phyloP scores from a whole-genome alignment of 768 basidiomycete species.

The Leccinum truebloodii region DNA sequence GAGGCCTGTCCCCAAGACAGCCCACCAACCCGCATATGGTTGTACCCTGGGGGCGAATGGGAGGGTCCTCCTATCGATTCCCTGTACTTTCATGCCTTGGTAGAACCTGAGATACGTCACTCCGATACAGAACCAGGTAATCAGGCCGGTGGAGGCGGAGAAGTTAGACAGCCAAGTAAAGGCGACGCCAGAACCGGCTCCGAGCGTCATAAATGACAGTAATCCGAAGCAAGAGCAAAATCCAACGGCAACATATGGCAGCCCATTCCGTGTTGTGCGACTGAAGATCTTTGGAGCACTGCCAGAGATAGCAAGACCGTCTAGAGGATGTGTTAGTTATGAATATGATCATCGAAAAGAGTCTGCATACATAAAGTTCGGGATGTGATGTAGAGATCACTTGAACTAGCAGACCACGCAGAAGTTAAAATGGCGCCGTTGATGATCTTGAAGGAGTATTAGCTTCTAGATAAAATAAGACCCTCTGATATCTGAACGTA shows the following conservation, averaged over 20 bases:
- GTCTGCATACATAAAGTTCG: slow-evolving; percentile 36
- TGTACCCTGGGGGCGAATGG: slow-evolving; percentile 46
- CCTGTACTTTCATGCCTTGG: slow-evolving; percentile 49
- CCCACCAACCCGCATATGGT: slow-evolving; percentile 43
- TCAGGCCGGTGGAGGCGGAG: slow-evolving; percentile 41
- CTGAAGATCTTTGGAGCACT: slow-evolving; percentile 56
- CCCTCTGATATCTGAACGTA: slow-evolving; percentile 14
- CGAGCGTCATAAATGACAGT: slow-evolving; percentile 43
- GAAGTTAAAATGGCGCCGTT: slow-evolving; percentile 45
- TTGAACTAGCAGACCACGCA: slow-evolving; percentile 44
- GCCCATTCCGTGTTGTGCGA: slow-evolving; percentile 38
- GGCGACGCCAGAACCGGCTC: slow-evolving; percentile 39
- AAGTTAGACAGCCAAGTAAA: slow-evolving; percentile 45
- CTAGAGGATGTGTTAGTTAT: slow-evolving; percentile 27
- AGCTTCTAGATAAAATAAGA: background rate
- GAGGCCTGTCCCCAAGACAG: slow-evolving; percentile 26
- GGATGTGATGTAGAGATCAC: slow-evolving; percentile 41
- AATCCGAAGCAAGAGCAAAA: slow-evolving; percentile 34
- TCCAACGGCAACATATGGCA: slow-evolving; percentile 45
- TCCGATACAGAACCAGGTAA: slow-evolving; percentile 46
- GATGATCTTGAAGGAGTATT: slow-evolving; percentile 25
- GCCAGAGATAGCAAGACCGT: slow-evolving; percentile 52
- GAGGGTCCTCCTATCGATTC: slow-evolving; percentile 45
- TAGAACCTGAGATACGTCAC: slow-evolving; percentile 49
- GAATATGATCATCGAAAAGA: background rate